Percentiles rank a stretch among this genome's conserved stretches.
Evolutionary conservation across 805 yeast genomes (phyloP).

Genomic region (Teunomyces lycoperdinae): DNA sequence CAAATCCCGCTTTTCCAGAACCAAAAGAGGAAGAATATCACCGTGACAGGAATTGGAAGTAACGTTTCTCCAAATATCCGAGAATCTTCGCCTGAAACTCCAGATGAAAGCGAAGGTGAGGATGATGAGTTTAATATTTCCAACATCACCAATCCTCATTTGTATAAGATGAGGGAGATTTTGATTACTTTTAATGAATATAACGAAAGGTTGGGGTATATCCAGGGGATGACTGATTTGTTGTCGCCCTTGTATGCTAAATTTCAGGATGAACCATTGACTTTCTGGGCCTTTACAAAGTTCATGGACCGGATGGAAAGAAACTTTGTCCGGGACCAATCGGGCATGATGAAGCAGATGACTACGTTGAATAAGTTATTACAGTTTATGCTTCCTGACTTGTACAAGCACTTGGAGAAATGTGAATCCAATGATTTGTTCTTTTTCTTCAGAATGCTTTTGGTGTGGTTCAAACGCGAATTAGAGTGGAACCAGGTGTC

Average conservation of each 20-base stretch:
- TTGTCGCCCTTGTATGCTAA: constrained; percentile 76
- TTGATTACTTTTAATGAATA: constrained; percentile 82
- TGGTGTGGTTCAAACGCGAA: constrained; percentile 95
- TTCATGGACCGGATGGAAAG: constrained; percentile 96
- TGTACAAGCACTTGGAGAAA: constrained; percentile 77
- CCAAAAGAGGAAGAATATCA: constrained; percentile 39
- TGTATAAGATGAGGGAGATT: constrained; percentile 69
- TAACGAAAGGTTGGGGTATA: constrained; percentile 84
- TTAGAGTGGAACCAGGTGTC: constrained; percentile 74
- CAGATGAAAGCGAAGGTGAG: constrained; percentile 30
- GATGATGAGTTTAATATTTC: constrained; percentile 55
- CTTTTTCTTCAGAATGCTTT: constrained; percentile 90
- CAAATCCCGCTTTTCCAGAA: constrained; percentile 59
- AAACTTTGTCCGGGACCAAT: constrained; percentile 85
- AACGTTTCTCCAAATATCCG: constrained; percentile 13
- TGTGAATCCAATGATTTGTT: constrained; percentile 89
- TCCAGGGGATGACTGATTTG: constrained; percentile 97
- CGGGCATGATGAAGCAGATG: constrained; percentile 92
- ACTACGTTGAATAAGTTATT: constrained; percentile 75
- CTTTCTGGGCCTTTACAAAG: constrained; percentile 86
- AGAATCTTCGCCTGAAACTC: constrained; percentile 33
- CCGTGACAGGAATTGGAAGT: constrained; percentile 23
- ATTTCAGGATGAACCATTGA: constrained; percentile 65
- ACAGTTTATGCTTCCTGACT: constrained; percentile 85
- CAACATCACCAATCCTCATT: constrained; percentile 71